A percentile compares a stretch with the other conserved stretches of the same genome.
Conservation (phyloP, 495 filamentous ascomycete genomes). For the Xylaria bambusicola region DNA sequence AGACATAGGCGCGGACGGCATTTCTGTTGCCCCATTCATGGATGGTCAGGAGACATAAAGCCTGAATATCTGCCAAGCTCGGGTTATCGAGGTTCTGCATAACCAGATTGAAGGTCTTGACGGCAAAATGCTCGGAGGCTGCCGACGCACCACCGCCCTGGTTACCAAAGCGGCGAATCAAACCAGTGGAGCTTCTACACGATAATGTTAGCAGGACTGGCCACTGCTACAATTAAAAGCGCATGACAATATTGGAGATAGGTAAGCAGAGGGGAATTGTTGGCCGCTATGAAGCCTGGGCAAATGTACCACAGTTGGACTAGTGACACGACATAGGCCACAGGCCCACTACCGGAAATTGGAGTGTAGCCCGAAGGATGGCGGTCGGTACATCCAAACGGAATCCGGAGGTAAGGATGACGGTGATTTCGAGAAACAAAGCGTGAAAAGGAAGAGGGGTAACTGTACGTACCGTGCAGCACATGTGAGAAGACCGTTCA, state of each 20-base stretch:
- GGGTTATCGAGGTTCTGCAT: slow-evolving; percentile 50
- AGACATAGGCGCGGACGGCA: slow-evolving; percentile 54
- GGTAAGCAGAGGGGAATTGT: slow-evolving; percentile 15
- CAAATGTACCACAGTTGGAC: slow-evolving; percentile 10
- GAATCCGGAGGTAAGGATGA: slow-evolving; percentile 17
- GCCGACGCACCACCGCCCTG: slow-evolving; percentile 41
- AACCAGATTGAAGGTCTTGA: slow-evolving; percentile 49
- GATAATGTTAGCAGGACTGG: slow-evolving; percentile 10
- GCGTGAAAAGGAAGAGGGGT: neutral
- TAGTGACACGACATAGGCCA: slow-evolving; percentile 8
- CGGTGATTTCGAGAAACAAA: neutral
- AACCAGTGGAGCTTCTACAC: slow-evolving; percentile 45
- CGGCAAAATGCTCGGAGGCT: slow-evolving; percentile 52
- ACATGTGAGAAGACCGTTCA: slow-evolving; percentile 50
- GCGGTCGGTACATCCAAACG: slow-evolving; percentile 6
- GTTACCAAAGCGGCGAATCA: slow-evolving; percentile 53
- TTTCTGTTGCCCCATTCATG: slow-evolving; percentile 56
- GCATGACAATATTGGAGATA: slow-evolving; percentile 11
- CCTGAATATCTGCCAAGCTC: slow-evolving; percentile 53
- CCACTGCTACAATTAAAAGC: neutral
- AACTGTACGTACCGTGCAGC: slow-evolving; percentile 46
- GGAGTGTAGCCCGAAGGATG: slow-evolving; percentile 17
- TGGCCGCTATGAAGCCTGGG: slow-evolving; percentile 22
- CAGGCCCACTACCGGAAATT: slow-evolving; percentile 21
- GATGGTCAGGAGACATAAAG: slow-evolving; percentile 51